Conservation (phyloP, 192 early-diverging fungal species). For the Haplosporangium gracile region DNA sequence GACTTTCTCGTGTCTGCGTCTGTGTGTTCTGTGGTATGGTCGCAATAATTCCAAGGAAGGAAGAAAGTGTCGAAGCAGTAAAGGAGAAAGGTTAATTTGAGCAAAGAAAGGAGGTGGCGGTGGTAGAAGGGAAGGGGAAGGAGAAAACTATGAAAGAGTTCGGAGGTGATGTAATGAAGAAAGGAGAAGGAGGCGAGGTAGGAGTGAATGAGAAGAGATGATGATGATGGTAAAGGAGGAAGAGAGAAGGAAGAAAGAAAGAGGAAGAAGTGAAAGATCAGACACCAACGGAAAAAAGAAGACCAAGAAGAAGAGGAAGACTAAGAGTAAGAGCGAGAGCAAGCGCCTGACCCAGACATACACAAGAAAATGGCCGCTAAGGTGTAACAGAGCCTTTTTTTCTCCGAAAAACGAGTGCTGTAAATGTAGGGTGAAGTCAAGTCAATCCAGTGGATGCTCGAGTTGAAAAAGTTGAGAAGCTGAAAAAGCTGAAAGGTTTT, state of each 20-base stretch:
- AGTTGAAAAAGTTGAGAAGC: not conserved
- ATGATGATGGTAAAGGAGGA: conserved; percentile 3
- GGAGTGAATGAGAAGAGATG: conserved; percentile 11
- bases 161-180: not conserved
- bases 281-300: not conserved
- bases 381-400: no score
- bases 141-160: not conserved
- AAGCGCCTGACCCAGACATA: no score
- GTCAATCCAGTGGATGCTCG: not conserved
- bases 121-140: not conserved
- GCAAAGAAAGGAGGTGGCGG: not conserved
- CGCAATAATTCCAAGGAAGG: not conserved
- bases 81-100: not conserved
- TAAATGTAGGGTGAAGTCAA: not conserved
- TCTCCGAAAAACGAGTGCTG: no score
- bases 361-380: no score
- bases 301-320: not conserved
- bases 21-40: not conserved
- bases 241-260: conserved; percentile 10
- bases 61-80: not conserved
- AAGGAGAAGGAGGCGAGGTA: no score
- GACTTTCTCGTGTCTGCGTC: not conserved
- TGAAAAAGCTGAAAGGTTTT: not conserved
- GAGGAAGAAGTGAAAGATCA: not conserved
- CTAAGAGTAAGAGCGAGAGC: not conserved